Evolutionary conservation across 257 asterid genomes (phyloP), one percentile per base, ranked within the genome.

Genomic region (Schizonepeta tenuifolia): DNA sequence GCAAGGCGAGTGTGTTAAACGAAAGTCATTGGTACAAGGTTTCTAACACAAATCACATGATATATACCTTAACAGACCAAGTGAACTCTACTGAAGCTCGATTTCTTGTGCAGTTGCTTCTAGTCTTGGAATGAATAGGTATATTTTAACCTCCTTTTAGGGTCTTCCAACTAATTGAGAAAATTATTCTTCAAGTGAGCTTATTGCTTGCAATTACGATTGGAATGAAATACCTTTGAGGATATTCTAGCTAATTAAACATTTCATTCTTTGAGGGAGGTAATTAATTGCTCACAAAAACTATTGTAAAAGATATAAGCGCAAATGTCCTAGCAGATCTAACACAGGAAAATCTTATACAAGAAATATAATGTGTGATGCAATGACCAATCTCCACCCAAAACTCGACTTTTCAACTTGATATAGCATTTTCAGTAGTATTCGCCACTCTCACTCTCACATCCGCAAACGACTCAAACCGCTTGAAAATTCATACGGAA

Each of bases 91-190:
- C 10, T 33, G 38, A 54, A 67, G 59, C 56, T 58, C 21, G 3
- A 38, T 15, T 47, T 31, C 21, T 9, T 44, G 43, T 28, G 75
- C 53, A 57, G 49, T 44, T 33, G 46, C 67, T 49, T 11, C 63
- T 26, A 26, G 36, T 65, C 24, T 12, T 7, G 31, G 75, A 71
- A 50, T 67, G 53, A 14, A 41, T 10, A 2, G 14, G 49, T 11
- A n/a, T 3, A 43, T n/a, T n/a, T 15, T 6, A 47, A 0, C 18
- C 18, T 18, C 55, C 55, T n/a, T 12, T 11, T 9, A 44, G 58
- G 55, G 7, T 22, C 50, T 22, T 51, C 70, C n/a, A 68, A 64
- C 44, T 24, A 38, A 63, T n/a, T 61, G 46, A 68, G 54, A 41
- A 20, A 54, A 9, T 56, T 58, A 51, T 22, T 26, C 11, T 18